These are phyloP conservation scores for Aspergillus baeticus DNA, from an alignment of 495 filamentous ascomycete species.

Conservation along the genomic window DNA sequence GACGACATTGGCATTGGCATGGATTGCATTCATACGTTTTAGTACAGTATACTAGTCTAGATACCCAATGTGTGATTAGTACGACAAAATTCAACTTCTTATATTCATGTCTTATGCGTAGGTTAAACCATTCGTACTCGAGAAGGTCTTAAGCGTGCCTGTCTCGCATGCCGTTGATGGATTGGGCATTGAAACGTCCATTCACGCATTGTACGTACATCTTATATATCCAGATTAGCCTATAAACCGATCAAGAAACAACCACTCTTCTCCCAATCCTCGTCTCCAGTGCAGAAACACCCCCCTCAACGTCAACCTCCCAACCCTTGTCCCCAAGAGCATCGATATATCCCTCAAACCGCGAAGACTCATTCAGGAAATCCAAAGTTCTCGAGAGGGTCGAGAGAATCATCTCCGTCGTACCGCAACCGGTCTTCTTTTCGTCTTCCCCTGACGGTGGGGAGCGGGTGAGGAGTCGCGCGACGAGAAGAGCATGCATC, in stretches of 20 bases:
- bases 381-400: constrained; percentile 19
- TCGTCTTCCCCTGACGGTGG: not conserved
- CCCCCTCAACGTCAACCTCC: constrained; percentile 52
- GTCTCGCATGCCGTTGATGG: not conserved
- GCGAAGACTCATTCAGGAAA: constrained; percentile 33
- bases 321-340: constrained; percentile 53
- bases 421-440: constrained; percentile 7
- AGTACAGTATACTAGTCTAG: constrained; percentile 13
- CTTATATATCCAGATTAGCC: not conserved
- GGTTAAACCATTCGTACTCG: too few relatives aligned
- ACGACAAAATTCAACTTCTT: not conserved
- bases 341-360: constrained; percentile 41
- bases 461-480: constrained; percentile 20
- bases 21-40: constrained; percentile 7
- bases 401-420: not conserved
- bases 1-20: constrained; percentile 15
- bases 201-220: too few relatives aligned
- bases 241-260: not conserved
- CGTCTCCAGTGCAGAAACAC: constrained; percentile 52
- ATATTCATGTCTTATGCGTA: too few relatives aligned
- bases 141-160: too few relatives aligned
- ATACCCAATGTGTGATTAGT: constrained; percentile 21
- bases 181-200: too few relatives aligned
- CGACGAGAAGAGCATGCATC: constrained; percentile 67
- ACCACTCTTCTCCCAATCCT: constrained; percentile 38